Evolutionary conservation across 1,139 yeast genomes (phyloP), one percentile per base, ranked within the genome.

Genomic region (Trichomonascaceae sp.): DNA sequence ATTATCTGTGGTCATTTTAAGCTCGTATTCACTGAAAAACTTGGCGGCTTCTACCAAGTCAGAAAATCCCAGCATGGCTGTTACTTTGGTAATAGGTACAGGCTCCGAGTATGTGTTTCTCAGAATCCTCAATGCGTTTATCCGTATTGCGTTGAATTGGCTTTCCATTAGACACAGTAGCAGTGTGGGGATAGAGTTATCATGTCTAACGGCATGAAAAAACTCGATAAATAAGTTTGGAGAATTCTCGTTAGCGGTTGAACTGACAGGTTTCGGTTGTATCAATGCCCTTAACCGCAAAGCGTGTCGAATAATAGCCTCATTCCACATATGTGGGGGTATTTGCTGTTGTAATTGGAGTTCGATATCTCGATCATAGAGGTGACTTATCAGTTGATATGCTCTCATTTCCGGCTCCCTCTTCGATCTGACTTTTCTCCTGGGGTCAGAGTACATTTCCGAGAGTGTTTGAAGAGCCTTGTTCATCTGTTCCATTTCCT

Each of bases 351-450:
- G 53, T 8, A 87, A 69, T 58, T 82, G 88, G 56, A 90, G 76
- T 60, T 88, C 96, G 46, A 88, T 73, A 63, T 90, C 98, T 0
- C 95, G 85, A 65, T 93, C 98, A 60, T 88, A 76, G 8, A 88
- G 71, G 62, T 89, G 95, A 64, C 93, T 83, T 38, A 95, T 66
- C 18, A 93, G 72, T 60, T 90, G 86, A 67, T 91, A 95, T 0
- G 96, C 91, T 58, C 97, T 78, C 65, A 95, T 89, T 67, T 95
- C 99, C 0, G 98, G 87, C 70, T 95, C 99, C 62, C 87, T 86
- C 0, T 95, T 90, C 53, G 87, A 80, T 0, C 88, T 83, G 1
- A 90, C 93, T 58, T 80, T 78, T 44, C 83, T 79, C 49, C 96
- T 74, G 9, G 86, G 84, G 63, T 88, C 96, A 55, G 83, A 82